These are phyloP conservation scores for Lactarius tabidus DNA, from an alignment of 768 basidiomycete species.

Conservation along the genomic window DNA sequence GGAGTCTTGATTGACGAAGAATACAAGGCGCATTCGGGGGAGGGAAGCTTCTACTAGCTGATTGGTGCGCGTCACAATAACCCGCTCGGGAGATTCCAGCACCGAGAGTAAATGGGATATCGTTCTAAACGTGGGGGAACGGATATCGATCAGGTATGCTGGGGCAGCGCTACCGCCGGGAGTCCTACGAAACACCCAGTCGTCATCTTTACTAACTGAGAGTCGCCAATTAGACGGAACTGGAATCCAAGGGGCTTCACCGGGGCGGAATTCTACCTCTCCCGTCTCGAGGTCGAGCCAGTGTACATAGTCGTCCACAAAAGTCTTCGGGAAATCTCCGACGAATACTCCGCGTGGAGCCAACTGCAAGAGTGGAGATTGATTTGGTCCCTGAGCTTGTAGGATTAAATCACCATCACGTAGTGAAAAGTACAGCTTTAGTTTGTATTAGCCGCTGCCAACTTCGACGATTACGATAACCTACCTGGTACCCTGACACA, in stretches of 20 bases:
- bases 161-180: not conserved
- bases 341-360: slow-evolving; percentile 33
- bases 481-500: slow-evolving; percentile 7
- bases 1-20: slow-evolving; percentile 33
- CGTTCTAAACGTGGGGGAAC: not conserved
- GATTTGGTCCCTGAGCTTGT: not conserved
- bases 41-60: slow-evolving; percentile 25
- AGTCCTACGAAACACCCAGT: not conserved
- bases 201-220: not conserved
- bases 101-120: not conserved
- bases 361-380: slow-evolving; percentile 27
- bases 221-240: slow-evolving; percentile 31
- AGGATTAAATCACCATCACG: not conserved
- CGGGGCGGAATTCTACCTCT: slow-evolving; percentile 35
- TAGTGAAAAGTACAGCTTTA: slow-evolving; percentile 1
- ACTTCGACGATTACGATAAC: not conserved
- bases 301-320: slow-evolving; percentile 34
- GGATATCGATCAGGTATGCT: slow-evolving; percentile 3
- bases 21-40: slow-evolving; percentile 41
- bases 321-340: slow-evolving; percentile 32
- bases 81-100: not conserved
- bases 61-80: not conserved
- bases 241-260: slow-evolving; percentile 32
- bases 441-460: not conserved
- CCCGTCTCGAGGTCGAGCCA: slow-evolving; percentile 33